Percentiles rank a stretch among this genome's conserved stretches.
These are phyloP conservation scores for Stagonosporopsis rhizophila DNA, from an alignment of 2,329 filamentous ascomycete species.

Conservation along the genomic window DNA sequence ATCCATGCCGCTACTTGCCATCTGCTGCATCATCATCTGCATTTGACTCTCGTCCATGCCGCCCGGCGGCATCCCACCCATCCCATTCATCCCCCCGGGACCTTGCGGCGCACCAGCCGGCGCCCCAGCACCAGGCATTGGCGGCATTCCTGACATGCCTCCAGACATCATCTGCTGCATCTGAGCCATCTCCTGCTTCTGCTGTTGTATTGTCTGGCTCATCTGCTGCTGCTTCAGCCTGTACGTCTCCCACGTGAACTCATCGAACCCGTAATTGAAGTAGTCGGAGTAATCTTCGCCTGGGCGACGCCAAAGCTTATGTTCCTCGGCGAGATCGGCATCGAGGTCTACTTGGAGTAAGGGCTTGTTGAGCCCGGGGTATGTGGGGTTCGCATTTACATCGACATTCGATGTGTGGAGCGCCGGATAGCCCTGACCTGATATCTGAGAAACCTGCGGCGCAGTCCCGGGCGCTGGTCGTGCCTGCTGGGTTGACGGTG, in stretches of 20 bases:
- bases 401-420: conserved; percentile 81
- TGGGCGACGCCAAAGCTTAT: conserved; percentile 94
- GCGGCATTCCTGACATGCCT: conserved; percentile 36
- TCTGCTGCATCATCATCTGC: conserved; percentile 65
- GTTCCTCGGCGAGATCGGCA: conserved; percentile 66
- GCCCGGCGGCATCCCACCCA: conserved; percentile 40
- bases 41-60: conserved; percentile 61
- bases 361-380: conserved; percentile 77
- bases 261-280: conserved; percentile 99
- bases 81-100: conserved; percentile 30
- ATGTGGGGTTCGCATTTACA: conserved; percentile 80
- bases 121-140: conserved; percentile 30
- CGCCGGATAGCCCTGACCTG: conserved; percentile 63
- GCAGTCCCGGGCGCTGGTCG: conserved; percentile 27
- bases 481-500: conserved; percentile 15
- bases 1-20: conserved; percentile 57
- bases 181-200: conserved; percentile 73
- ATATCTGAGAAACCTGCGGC: conserved; percentile 33
- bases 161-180: conserved; percentile 65
- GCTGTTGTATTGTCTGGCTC: conserved; percentile 77
- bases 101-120: conserved; percentile 40
- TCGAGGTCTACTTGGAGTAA: conserved; percentile 65
- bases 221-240: conserved; percentile 85
- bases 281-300: conserved; percentile 95
- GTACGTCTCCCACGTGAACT: conserved; percentile 97